phyloP scores from a whole-genome alignment of 2,329 filamentous ascomycete genomes.

The Penicillium brasilianum region DNA sequence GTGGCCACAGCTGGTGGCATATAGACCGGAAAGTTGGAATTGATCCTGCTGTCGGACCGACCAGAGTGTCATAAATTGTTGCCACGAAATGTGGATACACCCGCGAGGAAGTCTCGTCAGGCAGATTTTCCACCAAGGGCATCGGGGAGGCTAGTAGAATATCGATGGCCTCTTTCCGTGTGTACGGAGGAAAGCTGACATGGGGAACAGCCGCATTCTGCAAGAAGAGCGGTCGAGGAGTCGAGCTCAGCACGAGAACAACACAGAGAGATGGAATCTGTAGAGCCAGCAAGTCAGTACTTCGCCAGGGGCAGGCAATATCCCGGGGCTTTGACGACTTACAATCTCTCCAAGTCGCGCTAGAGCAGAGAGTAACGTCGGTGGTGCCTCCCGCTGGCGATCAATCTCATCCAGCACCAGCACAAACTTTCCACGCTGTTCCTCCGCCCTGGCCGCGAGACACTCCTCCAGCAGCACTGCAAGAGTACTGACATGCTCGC shows the following conservation, averaged over 20 bases:
- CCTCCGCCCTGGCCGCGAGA: slow-evolving; percentile 37
- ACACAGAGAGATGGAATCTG: slow-evolving; percentile 80
- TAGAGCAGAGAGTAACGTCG: slow-evolving; percentile 79
- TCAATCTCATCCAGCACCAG: slow-evolving; percentile 90
- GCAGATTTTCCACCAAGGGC: slow-evolving; percentile 42
- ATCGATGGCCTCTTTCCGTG: slow-evolving; percentile 75
- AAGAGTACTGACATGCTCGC: slow-evolving; percentile 80
- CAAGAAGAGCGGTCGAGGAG: slow-evolving; percentile 70
- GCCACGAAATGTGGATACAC: slow-evolving; percentile 72
- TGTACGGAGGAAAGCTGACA: slow-evolving; percentile 83
- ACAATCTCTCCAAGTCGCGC: slow-evolving; percentile 82
- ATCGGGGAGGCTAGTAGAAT: slow-evolving; percentile 69
- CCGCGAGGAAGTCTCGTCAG: slow-evolving; percentile 34
- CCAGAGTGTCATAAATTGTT: slow-evolving; percentile 85
- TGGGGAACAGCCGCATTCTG: slow-evolving; percentile 73
- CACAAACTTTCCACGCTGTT: slow-evolving; percentile 65
- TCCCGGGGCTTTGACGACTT: slow-evolving; percentile 41
- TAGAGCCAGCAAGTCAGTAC: slow-evolving; percentile 16
- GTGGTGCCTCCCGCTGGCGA: slow-evolving; percentile 76
- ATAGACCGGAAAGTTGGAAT: slow-evolving; percentile 73
- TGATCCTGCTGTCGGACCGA: slow-evolving; percentile 79
- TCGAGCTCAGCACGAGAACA: slow-evolving; percentile 74
- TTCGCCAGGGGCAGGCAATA: not conserved
- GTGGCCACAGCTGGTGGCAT: slow-evolving; percentile 78
- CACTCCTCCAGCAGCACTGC: slow-evolving; percentile 68